Evolutionary conservation across 225 moss, liverwort and hornwort species (phyloP), one percentile per base, ranked within the genome.

Genomic region (Pseudisothecium myosuroides): DNA sequence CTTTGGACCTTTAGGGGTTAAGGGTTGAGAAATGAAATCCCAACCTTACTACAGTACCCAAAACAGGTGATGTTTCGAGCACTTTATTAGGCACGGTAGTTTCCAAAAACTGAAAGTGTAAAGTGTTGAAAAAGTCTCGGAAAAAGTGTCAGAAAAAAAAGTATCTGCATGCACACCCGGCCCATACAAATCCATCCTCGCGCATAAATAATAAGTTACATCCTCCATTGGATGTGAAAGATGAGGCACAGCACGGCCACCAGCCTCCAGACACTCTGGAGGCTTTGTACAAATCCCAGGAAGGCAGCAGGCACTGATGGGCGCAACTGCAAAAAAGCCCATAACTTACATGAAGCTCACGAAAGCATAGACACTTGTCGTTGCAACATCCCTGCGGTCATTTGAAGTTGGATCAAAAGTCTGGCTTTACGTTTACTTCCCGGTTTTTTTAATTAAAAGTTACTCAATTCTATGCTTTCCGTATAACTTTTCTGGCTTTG

Each of bases 11-110:
- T 47, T 47, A 47, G 47, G 47, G 47, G 47, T 47, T 47, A 47
- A 47, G 9, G 47, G n/a, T n/a, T n/a, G n/a, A n/a, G n/a, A 20
- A 75, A 49, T 50, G 12, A 75, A 75, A 75, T 32, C 50, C 20
- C 20, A 49, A 49, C 31, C 31, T 19, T 2, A 19, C 4, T 31
- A 18, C 9, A 28, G 0, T 45, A 45, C 1, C 28, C 4, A 28
- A 43, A 3, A 9, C 0, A 2, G 9, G 9, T 3, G 14, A n/a
- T 56, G 3, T 78, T n/a, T 11, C 9, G 2, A 52, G 6, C 12
- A 22, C 28, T 62, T 62, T 34, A 13, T 13, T 22, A 2, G 5
- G 14, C 14, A 14, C 14, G 5, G 3, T 36, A 22, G 22, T 23
- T 74, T 47, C 31, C 22, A 9, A 36, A 34, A 76, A 58, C 10